Evolutionary conservation across 73 alveolate genomes (phyloP).

Genomic region (Paramecium tetraurelia): DNA sequence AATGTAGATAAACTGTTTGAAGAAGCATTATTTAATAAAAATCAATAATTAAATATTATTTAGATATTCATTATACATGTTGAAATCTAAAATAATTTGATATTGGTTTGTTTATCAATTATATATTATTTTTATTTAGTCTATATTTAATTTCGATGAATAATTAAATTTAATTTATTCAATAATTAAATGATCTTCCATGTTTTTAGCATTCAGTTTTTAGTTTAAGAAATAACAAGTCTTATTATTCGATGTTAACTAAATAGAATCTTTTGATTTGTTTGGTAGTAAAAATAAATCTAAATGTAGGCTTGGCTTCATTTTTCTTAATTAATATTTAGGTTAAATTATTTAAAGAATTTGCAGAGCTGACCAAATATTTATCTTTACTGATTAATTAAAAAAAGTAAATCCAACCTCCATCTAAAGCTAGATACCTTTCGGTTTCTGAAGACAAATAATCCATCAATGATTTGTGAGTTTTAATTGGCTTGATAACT

Average conservation of each 20-base stretch:
- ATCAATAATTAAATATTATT: too few species aligned
- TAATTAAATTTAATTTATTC: background rate
- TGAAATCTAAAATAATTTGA: background rate
- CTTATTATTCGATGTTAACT: background rate
- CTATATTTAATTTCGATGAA: background rate
- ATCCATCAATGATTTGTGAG: slow-evolving; percentile 32
- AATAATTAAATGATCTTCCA: slow-evolving; percentile 19
- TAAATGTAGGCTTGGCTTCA: slow-evolving; percentile 34
- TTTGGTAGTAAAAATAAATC: slow-evolving; percentile 11
- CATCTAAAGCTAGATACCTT: slow-evolving; percentile 28
- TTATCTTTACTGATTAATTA: slow-evolving; percentile 14
- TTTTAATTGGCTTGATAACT: slow-evolving; percentile 18
- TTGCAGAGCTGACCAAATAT: slow-evolving; percentile 5
- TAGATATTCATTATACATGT: background rate
- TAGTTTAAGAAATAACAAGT: background rate
- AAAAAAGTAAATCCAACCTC: slow-evolving; percentile 24
- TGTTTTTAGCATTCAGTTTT: slow-evolving; percentile 24
- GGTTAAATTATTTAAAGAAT: background rate
- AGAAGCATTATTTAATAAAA: too few species aligned
- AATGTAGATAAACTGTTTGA: background rate
- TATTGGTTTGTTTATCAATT: background rate
- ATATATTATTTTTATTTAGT: background rate
- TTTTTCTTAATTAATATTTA: background rate
- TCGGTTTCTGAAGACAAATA: slow-evolving; percentile 18
- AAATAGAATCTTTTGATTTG: slow-evolving; percentile 36